phyloP scores from a whole-genome alignment of 2,329 filamentous ascomycete species.

The Talaromyces islandicus region DNA sequence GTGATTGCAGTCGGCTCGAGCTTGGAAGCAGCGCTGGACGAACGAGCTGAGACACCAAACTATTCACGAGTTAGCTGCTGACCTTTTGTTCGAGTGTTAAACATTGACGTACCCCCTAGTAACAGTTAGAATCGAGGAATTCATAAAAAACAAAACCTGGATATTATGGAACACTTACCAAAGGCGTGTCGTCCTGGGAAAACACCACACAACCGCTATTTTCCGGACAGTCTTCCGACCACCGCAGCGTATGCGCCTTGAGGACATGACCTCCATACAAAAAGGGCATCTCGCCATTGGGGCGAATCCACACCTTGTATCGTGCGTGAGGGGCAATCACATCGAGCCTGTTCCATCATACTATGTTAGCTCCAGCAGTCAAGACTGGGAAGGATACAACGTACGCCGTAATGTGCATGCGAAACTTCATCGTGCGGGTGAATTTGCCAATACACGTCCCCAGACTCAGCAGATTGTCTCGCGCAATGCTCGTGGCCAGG shows the following conservation, averaged over 20 bases:
- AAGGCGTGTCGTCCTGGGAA: constrained; percentile 83
- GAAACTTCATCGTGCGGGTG: constrained; percentile 93
- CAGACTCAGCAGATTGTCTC: constrained; percentile 76
- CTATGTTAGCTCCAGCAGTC: neutral
- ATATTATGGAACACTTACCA: constrained; percentile 34
- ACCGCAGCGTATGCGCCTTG: constrained; percentile 74
- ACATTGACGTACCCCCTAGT: constrained; percentile 46
- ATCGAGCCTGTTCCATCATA: constrained; percentile 48
- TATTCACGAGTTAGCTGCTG: neutral
- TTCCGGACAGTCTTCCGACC: constrained; percentile 87
- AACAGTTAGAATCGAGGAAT: neutral
- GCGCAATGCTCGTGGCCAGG: constrained; percentile 76
- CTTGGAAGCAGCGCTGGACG: constrained; percentile 73
- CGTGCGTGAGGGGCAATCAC: constrained; percentile 85
- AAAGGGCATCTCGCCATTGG: constrained; percentile 93
- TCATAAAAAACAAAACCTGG: neutral
- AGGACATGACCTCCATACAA: constrained; percentile 89
- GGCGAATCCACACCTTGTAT: constrained; percentile 96
- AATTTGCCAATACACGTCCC: constrained; percentile 87
- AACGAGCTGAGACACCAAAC: constrained; percentile 86
- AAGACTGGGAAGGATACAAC: neutral
- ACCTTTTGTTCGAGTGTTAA: neutral
- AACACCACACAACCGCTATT: constrained; percentile 88
- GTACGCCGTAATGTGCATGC: constrained; percentile 79
- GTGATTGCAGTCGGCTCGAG: constrained; percentile 87